Evolutionary conservation across 2,329 filamentous ascomycete genomes (phyloP), one percentile per base, ranked within the genome.

Genomic region (Neofusicoccum cordaticola): DNA sequence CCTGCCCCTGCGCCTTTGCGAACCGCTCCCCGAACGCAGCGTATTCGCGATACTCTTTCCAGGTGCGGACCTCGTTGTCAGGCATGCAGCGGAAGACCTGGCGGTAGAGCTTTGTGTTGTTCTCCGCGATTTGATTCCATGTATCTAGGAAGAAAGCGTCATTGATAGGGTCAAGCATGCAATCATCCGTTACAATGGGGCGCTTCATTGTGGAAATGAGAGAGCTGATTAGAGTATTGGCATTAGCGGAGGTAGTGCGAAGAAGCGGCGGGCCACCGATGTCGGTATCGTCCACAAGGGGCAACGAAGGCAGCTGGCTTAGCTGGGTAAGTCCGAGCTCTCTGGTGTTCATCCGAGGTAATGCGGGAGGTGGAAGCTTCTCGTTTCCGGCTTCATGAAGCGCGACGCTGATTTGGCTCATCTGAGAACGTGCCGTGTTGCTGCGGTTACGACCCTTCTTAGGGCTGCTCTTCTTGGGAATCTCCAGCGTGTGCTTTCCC

Each of bases 61-160:
- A 99, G 48, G 90, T 94, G 68, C 88, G 89, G 31, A 97, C 95
- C 73, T 97, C 92, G 60, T 89, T 97, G 75, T 99, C 95, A 1
- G 95, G 95, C 91, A 96, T 96, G 77, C 93, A 97, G 52, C 93
- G 88, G 81, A 99, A 99, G 8, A 99, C 94, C 67, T 90, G 88
- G 37, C 95, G 90, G 80, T 91, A 99, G 53, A 99, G 85, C 74
- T 93, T 94, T 2, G 95, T 99, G 75, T 99, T 99, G 81, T 98
- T 98, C 68, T 90, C 88, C 0, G 95, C 95, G 62, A 93, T 88
- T 17, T 88, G 85, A 68, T 90, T 88, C 96, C 96, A 99, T 1
- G 92, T 88, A 67, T 96, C 91, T 51, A 95, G 86, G 74, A 92
- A 91, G 78, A 99, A 99, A 1, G 84, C 81, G 62, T 92, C 85